Conservation (phyloP, 257 asterid genomes). For the Nicotiana attenuata region DNA sequence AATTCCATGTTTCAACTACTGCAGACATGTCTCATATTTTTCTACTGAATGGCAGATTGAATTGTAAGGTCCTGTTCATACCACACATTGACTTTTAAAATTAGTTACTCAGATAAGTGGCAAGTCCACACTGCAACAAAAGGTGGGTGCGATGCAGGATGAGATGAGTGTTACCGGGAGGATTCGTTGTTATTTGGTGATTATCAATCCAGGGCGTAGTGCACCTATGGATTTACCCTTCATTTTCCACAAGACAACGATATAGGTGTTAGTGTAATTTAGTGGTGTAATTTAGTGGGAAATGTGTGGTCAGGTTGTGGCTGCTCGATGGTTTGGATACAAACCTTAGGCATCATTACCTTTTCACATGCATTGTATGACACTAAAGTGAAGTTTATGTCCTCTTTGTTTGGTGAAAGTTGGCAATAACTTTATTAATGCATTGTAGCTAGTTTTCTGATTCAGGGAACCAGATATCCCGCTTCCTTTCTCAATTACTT, state of each 20-base stretch:
- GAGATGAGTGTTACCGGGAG: constrained; percentile 2
- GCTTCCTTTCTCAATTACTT: background rate
- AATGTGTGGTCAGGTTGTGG: background rate
- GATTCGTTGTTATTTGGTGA: background rate
- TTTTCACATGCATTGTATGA: background rate
- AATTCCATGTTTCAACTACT: constrained; percentile 5
- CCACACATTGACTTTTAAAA: background rate
- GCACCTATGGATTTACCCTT: background rate
- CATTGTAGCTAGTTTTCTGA: background rate
- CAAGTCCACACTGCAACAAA: background rate
- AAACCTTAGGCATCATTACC: background rate
- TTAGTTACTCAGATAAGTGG: background rate
- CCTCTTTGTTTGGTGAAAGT: background rate
- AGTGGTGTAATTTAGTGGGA: too few species aligned
- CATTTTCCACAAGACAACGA: background rate
- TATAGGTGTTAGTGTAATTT: background rate
- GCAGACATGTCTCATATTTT: background rate
- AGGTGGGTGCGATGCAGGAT: background rate
- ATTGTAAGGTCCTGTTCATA: background rate
- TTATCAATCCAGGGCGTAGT: background rate
- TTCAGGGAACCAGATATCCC: background rate
- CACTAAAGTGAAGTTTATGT: background rate
- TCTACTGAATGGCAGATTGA: background rate
- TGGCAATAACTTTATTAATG: background rate
- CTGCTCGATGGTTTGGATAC: background rate